Conservation (phyloP, 176 grass and related monocot genomes). For the Dactylis glomerata region DNA sequence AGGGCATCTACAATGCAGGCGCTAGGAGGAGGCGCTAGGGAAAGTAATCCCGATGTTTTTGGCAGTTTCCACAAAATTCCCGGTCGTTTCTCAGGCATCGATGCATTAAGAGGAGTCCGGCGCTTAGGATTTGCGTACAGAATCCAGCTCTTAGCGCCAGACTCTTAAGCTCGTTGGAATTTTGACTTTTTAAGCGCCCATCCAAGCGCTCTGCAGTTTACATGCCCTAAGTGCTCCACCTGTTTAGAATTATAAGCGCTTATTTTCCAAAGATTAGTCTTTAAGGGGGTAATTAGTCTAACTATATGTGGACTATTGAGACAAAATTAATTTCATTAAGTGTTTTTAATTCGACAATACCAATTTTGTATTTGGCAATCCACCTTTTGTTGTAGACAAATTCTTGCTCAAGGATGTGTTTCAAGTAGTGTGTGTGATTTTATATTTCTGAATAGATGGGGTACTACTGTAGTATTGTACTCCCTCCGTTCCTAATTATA, state of each 20-base stretch:
- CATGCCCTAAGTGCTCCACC: background rate
- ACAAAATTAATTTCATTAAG: background rate
- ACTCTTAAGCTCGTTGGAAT: no score
- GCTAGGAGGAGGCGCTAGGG: no score
- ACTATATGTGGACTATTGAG: background rate
- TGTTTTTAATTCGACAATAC: background rate
- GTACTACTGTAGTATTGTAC: background rate
- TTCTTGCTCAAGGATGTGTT: background rate
- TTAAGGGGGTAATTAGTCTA: background rate
- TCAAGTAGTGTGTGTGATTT: background rate
- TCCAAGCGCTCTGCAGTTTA: no score
- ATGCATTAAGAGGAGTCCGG: no score
- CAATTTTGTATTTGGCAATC: background rate
- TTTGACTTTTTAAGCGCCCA: no score
- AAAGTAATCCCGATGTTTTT: no score
- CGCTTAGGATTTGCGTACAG: no score
- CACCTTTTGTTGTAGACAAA: background rate
- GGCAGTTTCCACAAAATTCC: no score
- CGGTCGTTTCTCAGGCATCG: no score
- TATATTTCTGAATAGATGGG: background rate
- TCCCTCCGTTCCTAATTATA: no score
- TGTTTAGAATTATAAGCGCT: background rate
- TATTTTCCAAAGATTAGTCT: background rate
- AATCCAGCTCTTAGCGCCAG: no score
- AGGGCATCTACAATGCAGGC: no score